Conservation (phyloP, 1,284 basidiomycete genomes). For the Pseudozyma thailandica region DNA sequence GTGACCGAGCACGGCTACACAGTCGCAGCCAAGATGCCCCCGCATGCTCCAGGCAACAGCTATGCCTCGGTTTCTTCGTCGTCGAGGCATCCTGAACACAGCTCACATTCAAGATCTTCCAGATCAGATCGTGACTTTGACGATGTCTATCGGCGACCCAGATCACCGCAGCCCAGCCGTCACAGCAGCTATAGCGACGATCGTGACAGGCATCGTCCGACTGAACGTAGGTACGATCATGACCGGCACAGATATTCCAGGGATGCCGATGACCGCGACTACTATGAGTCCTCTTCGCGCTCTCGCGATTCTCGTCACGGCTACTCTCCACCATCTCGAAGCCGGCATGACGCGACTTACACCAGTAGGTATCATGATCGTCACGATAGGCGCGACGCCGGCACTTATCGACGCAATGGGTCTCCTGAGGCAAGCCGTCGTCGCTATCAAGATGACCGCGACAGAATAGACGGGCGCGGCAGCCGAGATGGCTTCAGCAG, state of each 20-base stretch:
- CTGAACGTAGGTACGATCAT: constrained; percentile 6
- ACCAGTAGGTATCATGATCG: not conserved
- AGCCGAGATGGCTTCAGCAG: not conserved
- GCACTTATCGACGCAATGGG: not conserved
- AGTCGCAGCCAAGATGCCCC: constrained; percentile 19
- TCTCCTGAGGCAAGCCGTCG: constrained; percentile 7
- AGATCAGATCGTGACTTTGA: constrained; percentile 6
- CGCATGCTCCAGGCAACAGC: constrained; percentile 11
- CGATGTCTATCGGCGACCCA: constrained; percentile 1
- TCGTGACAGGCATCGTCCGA: not conserved
- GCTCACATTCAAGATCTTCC: constrained; percentile 9
- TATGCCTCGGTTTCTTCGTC: constrained; percentile 21
- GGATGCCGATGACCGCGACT: constrained; percentile 4
- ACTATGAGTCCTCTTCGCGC: constrained; percentile 1
- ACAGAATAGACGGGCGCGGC: not conserved
- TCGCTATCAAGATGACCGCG: not conserved
- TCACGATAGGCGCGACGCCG: not conserved
- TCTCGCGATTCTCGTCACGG: not conserved
- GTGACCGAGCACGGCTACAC: not conserved
- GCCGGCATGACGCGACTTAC: constrained; percentile 9
- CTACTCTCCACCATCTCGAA: constrained; percentile 3
- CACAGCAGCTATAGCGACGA: constrained; percentile 7
- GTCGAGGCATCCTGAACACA: constrained; percentile 17
- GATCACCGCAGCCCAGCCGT: constrained; percentile 8
- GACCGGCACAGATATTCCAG: not conserved